Conservation (phyloP, 306 rosid species). For the Crotalaria pallida region DNA sequence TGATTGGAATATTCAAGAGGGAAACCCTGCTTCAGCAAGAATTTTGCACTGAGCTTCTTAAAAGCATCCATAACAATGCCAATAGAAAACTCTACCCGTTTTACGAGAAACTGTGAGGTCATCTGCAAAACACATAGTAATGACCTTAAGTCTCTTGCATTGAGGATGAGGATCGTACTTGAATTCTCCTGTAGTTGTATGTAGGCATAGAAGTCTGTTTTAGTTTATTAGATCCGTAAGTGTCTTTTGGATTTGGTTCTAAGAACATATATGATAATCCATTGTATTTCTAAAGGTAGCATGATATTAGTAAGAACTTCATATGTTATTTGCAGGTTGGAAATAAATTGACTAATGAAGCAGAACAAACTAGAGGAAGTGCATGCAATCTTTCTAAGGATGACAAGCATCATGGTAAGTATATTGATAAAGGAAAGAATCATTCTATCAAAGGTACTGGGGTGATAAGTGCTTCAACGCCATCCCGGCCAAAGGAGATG, state of each 20-base stretch:
- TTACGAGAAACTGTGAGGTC: too few relatives aligned
- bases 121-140: too few relatives aligned
- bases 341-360: not conserved
- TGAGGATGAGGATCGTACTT: too few relatives aligned
- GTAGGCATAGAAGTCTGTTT: too few relatives aligned
- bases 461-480: not conserved
- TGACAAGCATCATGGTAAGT: not conserved
- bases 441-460: not conserved
- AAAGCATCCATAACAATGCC: too few relatives aligned
- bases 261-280: not conserved
- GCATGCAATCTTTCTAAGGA: slow-evolving; percentile 11
- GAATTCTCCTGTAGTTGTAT: too few relatives aligned
- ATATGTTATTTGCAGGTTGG: slow-evolving; percentile 24
- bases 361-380: not conserved
- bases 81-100: too few relatives aligned
- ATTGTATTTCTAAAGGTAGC: not conserved
- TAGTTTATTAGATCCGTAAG: not conserved
- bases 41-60: too few relatives aligned
- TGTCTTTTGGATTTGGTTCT: not conserved
- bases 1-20: too few relatives aligned
- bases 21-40: too few relatives aligned
- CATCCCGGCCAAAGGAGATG: not conserved
- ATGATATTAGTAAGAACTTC: not conserved
- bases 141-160: too few relatives aligned
- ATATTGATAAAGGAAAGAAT: not conserved